Percentiles rank a stretch among this genome's conserved stretches.
These are phyloP conservation scores for Pestalotiopsis sp. DNA, from an alignment of 2,329 filamentous ascomycete species.

Conservation along the genomic window DNA sequence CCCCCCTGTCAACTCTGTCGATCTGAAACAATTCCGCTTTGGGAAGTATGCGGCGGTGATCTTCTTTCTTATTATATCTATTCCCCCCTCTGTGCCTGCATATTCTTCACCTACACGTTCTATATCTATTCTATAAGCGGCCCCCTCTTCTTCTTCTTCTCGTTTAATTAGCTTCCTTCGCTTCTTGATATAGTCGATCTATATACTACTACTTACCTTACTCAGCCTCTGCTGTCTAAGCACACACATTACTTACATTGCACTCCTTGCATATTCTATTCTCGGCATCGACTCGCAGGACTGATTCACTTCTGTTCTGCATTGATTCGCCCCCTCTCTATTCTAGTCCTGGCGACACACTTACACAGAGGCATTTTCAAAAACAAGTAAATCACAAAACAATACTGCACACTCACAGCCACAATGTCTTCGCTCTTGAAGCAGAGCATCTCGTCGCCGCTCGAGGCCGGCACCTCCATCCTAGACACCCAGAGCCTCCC, in stretches of 20 bases:
- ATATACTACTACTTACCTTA: not conserved
- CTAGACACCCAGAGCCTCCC: constrained; percentile 62
- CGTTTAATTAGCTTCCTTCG: not conserved
- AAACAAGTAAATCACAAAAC: too few species aligned
- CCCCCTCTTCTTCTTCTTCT: not conserved
- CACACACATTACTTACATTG: not conserved
- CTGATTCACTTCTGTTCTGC: not conserved
- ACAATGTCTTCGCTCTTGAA: constrained; percentile 46
- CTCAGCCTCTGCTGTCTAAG: not conserved
- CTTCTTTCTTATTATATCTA: not conserved
- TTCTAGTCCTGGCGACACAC: not conserved
- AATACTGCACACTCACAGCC: not conserved
- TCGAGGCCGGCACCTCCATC: constrained; percentile 64
- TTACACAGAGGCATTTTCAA: not conserved
- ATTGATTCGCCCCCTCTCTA: not conserved
- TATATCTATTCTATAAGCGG: constrained; percentile 2
- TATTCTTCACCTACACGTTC: not conserved
- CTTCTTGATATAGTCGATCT: not conserved
- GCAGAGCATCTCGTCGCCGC: constrained; percentile 61
- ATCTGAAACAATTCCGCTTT: constrained; percentile 11
- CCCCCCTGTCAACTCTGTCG: not conserved
- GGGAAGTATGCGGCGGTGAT: not conserved
- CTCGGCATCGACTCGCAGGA: not conserved
- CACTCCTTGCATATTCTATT: not conserved
- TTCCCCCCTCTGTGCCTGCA: not conserved